Base-by-base conservation (phyloP, 352 stramenopile genomes). In the Globisporangium heterothallicum region DNA sequence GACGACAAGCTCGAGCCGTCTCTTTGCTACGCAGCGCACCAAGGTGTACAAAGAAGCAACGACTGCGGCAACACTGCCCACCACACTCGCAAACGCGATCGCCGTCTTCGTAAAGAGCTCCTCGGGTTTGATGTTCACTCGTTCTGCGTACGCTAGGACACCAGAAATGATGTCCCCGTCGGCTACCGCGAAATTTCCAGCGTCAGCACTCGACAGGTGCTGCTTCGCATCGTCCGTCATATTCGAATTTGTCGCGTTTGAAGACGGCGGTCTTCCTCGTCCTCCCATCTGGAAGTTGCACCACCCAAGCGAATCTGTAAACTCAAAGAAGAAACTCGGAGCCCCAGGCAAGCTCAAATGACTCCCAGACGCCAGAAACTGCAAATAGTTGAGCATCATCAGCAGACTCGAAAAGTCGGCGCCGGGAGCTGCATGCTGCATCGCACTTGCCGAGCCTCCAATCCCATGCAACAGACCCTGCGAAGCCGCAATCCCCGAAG, bases 161-260 rank as follows among this genome's bases (percentile, higher is more conserved):
- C 78, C 78, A 0, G 78, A 78, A 38, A 89, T 85, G 60, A 89
- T 89, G 50, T 87, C 78, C 1, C 78, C 78, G 53, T 87, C 72
- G 0, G 71, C 75, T 0, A 84, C 74, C 16, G 69, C 64, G 27
- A 89, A 82, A 29, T 67, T 70, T 9, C 58, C 66, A 5, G 64
- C 50, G 6, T 66, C 53, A 1, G 63, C 49, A 32, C 68, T 75
- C 24, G 64, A 70, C 4, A 71, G 6, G 5, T 9, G 42, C 5
- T 60, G 49, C 30, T 55, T 56, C 0, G 35, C 44, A 29, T 68
- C 52, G 4, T n/a, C 35, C 18, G 27, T 29, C 4, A 18, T 49
- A 21, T 49, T 24, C 3, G 21, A n/a, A 26, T 16, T 8, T 0
- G 42, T 22, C 9, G 16, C 12, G 7, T 45, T 22, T 10, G 38